phyloP scores from a whole-genome alignment of 495 filamentous ascomycete species.

The Niebla homalea region DNA sequence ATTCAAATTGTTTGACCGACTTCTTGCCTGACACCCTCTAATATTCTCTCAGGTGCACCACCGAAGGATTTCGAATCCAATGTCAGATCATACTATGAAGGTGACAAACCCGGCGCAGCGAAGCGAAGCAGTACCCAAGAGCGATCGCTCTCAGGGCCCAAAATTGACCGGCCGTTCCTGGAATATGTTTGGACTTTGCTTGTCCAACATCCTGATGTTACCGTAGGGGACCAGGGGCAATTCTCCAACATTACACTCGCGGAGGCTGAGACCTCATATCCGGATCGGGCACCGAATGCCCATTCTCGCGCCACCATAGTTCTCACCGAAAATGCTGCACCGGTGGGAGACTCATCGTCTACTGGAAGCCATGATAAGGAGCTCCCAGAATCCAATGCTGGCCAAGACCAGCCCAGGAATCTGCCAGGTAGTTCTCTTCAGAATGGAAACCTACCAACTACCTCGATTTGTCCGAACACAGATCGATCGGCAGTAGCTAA shows the following conservation, averaged over 20 bases:
- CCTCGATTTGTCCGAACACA: neutral
- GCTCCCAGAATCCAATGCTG: neutral
- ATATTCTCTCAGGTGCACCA: conserved; percentile 25
- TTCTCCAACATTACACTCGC: conserved; percentile 33
- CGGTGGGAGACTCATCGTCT: neutral
- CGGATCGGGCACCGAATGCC: too few relatives aligned
- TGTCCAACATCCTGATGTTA: conserved; percentile 37
- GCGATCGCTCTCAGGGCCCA: conserved; percentile 7
- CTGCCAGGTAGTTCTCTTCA: too few relatives aligned
- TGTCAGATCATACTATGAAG: conserved; percentile 27
- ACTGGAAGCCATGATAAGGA: neutral
- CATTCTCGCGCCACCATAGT: too few relatives aligned
- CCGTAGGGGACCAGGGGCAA: conserved; percentile 29
- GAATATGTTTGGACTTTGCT: conserved; percentile 47
- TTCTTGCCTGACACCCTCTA: neutral
- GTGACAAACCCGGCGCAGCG: neutral
- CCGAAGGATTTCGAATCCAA: conserved; percentile 27
- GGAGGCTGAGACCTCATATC: conserved; percentile 25
- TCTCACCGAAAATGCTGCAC: neutral
- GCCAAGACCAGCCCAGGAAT: neutral
- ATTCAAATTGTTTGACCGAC: neutral
- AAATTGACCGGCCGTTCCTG: conserved; percentile 36
- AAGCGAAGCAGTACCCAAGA: neutral
- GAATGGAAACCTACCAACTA: too few relatives aligned
- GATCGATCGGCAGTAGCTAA: neutral